phyloP scores from a whole-genome alignment of 1,284 basidiomycete species.

The Neonothopanus nambi region DNA sequence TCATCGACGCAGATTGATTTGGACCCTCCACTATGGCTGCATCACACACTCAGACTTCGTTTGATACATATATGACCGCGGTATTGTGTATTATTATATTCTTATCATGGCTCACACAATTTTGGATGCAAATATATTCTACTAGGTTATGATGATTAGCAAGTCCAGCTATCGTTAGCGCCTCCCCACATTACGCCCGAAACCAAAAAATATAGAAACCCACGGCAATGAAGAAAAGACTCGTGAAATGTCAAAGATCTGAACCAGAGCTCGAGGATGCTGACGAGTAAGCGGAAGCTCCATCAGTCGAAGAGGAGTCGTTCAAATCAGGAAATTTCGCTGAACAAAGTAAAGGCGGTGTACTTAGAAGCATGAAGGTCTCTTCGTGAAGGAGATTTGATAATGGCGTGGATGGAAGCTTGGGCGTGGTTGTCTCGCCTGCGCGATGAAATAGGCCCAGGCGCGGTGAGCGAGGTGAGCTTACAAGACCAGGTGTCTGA shows the following conservation, averaged over 20 bases:
- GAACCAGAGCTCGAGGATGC: constrained; percentile 13
- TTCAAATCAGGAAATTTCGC: background rate
- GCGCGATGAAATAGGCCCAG: background rate
- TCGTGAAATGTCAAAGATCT: background rate
- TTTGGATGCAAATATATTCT: background rate
- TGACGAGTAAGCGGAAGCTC: constrained; percentile 9
- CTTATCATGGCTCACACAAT: background rate
- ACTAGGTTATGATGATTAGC: background rate
- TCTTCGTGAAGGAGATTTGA: constrained; percentile 4
- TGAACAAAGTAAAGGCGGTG: background rate
- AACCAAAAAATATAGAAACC: background rate
- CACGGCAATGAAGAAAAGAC: background rate
- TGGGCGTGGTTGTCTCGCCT: constrained; percentile 3
- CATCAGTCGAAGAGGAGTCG: constrained; percentile 7
- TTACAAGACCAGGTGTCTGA: too few relatives aligned
- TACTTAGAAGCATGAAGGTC: background rate
- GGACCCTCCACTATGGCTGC: background rate
- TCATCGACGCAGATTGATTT: constrained; percentile 52
- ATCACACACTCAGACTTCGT: too few relatives aligned
- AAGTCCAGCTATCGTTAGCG: background rate
- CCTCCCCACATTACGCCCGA: background rate
- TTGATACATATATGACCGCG: background rate
- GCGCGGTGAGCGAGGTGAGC: constrained; percentile 2
- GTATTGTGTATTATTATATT: background rate
- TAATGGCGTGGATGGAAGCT: constrained; percentile 1